Conservation (phyloP, 2,329 filamentous ascomycete species). For the Pyrenochaeta sp. region DNA sequence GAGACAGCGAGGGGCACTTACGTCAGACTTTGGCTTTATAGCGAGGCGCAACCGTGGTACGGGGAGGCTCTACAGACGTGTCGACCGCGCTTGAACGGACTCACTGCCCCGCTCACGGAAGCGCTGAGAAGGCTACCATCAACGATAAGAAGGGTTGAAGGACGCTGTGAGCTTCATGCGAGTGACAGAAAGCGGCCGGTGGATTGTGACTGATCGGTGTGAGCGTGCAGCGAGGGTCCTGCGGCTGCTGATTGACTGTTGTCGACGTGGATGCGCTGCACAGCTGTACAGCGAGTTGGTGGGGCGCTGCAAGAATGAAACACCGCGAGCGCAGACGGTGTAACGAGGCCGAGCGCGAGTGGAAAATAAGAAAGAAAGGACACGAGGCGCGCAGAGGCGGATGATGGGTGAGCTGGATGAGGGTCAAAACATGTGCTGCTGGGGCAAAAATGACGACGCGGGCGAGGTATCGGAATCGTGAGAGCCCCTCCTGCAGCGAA, state of each 20-base stretch:
- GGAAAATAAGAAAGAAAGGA: background rate
- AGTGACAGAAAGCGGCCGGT: background rate
- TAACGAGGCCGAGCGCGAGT: slow-evolving; percentile 4
- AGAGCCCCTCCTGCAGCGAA: slow-evolving; percentile 2
- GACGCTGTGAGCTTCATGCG: background rate
- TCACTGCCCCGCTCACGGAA: slow-evolving; percentile 26
- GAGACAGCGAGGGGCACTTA: slow-evolving; percentile 4
- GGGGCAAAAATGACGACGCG: background rate
- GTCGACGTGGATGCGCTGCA: slow-evolving; percentile 8
- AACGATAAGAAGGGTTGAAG: background rate
- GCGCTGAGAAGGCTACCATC: slow-evolving; percentile 19
- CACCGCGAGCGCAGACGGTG: background rate
- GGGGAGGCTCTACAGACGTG: slow-evolving; percentile 11
- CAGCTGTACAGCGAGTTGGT: slow-evolving; percentile 1
- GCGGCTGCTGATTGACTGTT: slow-evolving; percentile 8
- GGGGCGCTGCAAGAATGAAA: slow-evolving; percentile 5
- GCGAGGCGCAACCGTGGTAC: slow-evolving; percentile 19
- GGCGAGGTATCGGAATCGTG: slow-evolving; percentile 15
- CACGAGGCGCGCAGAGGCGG: background rate
- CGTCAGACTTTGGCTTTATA: slow-evolving; percentile 16
- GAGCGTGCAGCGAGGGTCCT: slow-evolving; percentile 4
- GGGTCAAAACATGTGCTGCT: background rate
- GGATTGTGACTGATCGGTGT: slow-evolving; percentile 8
- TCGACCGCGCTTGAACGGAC: slow-evolving; percentile 16
- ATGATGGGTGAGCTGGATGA: background rate